These are phyloP conservation scores for Tanacetum coccineum DNA, from an alignment of 129 eudicot species.

Conservation along the genomic window DNA sequence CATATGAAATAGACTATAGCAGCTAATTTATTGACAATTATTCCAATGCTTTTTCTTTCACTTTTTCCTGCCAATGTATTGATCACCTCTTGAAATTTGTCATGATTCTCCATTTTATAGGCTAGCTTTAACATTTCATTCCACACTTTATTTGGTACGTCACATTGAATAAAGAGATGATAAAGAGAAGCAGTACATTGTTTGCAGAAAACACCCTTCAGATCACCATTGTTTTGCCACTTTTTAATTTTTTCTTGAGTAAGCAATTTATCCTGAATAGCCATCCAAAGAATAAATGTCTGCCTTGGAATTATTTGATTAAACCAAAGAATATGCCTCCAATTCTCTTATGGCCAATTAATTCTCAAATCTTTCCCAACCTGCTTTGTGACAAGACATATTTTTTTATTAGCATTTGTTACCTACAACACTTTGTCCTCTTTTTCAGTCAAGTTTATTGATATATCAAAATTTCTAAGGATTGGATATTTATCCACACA, in stretches of 20 bases:
- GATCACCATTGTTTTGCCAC: not conserved
- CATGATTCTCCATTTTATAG: too few relatives aligned
- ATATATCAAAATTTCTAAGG: too few relatives aligned
- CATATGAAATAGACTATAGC: too few relatives aligned
- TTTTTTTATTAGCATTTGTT: too few relatives aligned
- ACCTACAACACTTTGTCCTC: too few relatives aligned
- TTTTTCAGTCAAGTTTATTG: too few relatives aligned
- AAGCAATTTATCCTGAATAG: not conserved
- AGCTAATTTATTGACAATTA: too few relatives aligned
- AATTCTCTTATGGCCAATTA: not conserved
- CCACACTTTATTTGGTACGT: not conserved
- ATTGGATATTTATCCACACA: too few relatives aligned
- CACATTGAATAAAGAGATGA: not conserved
- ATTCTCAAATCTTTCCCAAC: not conserved
- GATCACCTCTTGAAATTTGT: too few relatives aligned
- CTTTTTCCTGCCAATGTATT: too few relatives aligned
- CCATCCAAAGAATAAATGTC: not conserved
- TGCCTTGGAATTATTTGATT: not conserved
- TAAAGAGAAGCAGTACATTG: not conserved
- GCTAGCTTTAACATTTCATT: not conserved
- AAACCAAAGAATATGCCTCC: not conserved
- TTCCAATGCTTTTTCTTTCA: too few relatives aligned
- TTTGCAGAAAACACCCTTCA: not conserved
- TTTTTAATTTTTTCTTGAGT: not conserved
- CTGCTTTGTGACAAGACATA: not conserved